Evolutionary conservation across 139 green algal genomes (phyloP), one percentile per base, ranked within the genome.

Genomic region (Nannochloris sp.): DNA sequence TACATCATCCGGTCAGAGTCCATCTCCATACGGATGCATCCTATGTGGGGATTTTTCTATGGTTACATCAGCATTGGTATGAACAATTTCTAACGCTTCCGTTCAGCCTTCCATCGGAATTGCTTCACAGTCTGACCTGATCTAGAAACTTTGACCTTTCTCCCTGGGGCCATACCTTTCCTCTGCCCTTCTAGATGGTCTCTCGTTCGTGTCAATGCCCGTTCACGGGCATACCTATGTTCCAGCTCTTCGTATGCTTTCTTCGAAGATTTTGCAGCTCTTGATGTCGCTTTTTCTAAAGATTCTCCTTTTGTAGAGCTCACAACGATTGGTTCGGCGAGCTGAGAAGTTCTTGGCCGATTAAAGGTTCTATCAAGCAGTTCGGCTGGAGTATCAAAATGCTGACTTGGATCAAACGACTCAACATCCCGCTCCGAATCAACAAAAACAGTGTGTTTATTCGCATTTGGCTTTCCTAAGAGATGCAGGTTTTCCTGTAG

Each of bases 341-440:
- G 62, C 61, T 81, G 68, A 3, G 17, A 33, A 8, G 6, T 50
- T 31, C 66, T 79, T 1, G 89, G 90, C 10, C 89, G 75, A 67
- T 96, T 95, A 78, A 85, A 91, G 16, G 75, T 51, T 16, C 87
- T 82, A 2, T 61, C 67, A 16, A 97, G 69, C 55, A 96, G 77
- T 62, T 89, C 77, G 9, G 61, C 65, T 0, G 80, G 77, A 2
- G 86, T 95, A 70, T 93, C 80, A 69, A 95, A 94, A 71, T 91
- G 82, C 26, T 70, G 58, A 0, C 65, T 75, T 2, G 88, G 59
- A 40, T 82, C 67, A 65, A 95, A 95, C 0, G 25, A 14, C 6
- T 56, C 37, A 4, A 29, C 37, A 5, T 68, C 53, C 25, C 68
- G 74, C 44, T 74, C 61, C 28, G 65, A 61, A 57, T 92, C 84